Conservation (phyloP, 1,139 yeast species). For the Kazachstania sp. region DNA sequence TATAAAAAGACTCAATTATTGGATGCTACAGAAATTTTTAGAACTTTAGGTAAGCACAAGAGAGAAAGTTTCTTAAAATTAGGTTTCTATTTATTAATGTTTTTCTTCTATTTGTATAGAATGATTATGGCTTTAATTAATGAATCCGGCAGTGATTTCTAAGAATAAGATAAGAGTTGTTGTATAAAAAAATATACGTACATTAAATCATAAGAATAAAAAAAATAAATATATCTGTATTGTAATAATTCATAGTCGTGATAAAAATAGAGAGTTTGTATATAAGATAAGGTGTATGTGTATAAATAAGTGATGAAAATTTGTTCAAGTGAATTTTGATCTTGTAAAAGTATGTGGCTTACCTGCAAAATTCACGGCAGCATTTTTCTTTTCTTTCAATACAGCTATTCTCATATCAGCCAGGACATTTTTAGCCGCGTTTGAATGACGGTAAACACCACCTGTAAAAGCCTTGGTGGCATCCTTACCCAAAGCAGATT, state of each 20-base stretch:
- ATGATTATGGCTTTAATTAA: constrained; percentile 91
- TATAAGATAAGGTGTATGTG: too few relatives aligned
- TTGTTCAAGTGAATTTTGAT: constrained; percentile 2
- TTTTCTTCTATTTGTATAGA: constrained; percentile 91
- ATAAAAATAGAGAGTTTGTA: too few relatives aligned
- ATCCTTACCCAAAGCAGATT: constrained; percentile 87
- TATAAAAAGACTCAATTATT: constrained; percentile 72
- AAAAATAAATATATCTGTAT: too few relatives aligned
- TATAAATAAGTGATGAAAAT: neutral
- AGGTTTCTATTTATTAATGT: constrained; percentile 84
- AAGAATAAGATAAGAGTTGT: neutral
- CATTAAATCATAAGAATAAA: too few relatives aligned
- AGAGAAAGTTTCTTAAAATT: constrained; percentile 84
- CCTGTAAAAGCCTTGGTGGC: constrained; percentile 97
- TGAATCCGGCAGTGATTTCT: constrained; percentile 33
- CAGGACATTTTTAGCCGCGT: constrained; percentile 93
- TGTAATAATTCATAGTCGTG: neutral
- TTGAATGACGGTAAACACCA: constrained; percentile 93
- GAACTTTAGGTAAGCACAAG: constrained; percentile 89
- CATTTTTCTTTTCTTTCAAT: constrained; percentile 53
- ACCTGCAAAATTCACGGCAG: constrained; percentile 29
- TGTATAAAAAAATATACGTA: too few relatives aligned
- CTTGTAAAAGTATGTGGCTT: constrained; percentile 26
- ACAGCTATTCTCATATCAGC: constrained; percentile 96
- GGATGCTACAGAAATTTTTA: constrained; percentile 96